Evolutionary conservation across 1,284 basidiomycete genomes (phyloP).

Genomic region (Termitomyces sp.): DNA sequence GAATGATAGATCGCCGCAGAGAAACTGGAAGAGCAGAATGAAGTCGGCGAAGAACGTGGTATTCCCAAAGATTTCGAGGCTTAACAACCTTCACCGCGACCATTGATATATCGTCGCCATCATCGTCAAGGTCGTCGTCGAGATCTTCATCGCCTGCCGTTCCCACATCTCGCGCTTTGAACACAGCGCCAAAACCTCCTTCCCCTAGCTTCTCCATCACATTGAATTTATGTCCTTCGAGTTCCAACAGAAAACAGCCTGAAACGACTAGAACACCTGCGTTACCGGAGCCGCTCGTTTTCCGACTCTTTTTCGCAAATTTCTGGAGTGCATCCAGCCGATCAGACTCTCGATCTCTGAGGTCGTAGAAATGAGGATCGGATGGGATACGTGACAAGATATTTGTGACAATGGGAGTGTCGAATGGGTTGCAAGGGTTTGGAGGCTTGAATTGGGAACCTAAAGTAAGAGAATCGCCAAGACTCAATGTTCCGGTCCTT

Average conservation of each 20-base stretch:
- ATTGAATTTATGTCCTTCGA: conserved; percentile 62
- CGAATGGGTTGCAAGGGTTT: conserved; percentile 89
- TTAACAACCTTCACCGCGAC: conserved; percentile 92
- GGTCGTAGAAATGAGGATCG: conserved; percentile 66
- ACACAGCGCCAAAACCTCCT: conserved; percentile 95
- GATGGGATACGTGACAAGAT: conserved; percentile 67
- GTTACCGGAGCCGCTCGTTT: conserved; percentile 43
- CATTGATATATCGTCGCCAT: conserved; percentile 47
- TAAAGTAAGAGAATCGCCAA: conserved; percentile 58
- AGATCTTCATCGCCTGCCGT: conserved; percentile 43
- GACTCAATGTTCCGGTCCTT: conserved; percentile 54
- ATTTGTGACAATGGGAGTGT: conserved; percentile 58
- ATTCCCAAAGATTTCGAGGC: conserved; percentile 92
- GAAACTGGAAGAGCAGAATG: conserved; percentile 58
- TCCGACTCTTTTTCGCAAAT: conserved; percentile 53
- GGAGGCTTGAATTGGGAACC: conserved; percentile 63
- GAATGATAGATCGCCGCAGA: conserved; percentile 64
- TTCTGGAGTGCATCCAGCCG: conserved; percentile 66
- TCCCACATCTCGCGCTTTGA: conserved; percentile 71
- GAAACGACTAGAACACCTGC: conserved; percentile 37
- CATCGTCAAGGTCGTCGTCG: conserved; percentile 54
- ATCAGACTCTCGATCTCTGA: conserved; percentile 47
- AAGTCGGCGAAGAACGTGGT: conserved; percentile 78
- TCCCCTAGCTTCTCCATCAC: conserved; percentile 90
- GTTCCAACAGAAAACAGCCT: conserved; percentile 40